Evolutionary conservation across 768 basidiomycete genomes (phyloP).

Genomic region (Pleurotus cornucopiae): DNA sequence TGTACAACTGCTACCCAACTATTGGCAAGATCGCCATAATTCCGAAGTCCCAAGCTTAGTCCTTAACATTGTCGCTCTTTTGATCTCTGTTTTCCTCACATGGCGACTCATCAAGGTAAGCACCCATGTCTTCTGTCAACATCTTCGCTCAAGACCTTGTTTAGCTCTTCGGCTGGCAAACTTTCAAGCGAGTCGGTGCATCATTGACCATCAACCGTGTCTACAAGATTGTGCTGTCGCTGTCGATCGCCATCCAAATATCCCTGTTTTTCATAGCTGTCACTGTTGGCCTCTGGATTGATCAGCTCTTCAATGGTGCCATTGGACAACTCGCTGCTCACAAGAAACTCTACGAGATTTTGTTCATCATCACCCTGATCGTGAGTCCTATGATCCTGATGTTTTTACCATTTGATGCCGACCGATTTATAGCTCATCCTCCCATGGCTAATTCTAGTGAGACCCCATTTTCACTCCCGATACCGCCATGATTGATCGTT

Average conservation of each 20-base stretch:
- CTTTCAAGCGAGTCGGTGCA: conserved; percentile 82
- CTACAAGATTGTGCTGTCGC: conserved; percentile 66
- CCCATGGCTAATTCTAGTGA: conserved; percentile 65
- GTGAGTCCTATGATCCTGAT: conserved; percentile 37
- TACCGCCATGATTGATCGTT: conserved; percentile 3
- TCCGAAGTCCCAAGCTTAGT: conserved; percentile 66
- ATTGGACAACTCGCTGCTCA: conserved; percentile 50
- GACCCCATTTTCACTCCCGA: conserved; percentile 3
- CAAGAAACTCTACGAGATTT: conserved; percentile 46
- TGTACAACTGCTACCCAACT: conserved; percentile 47
- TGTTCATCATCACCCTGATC: conserved; percentile 51
- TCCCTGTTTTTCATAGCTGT: conserved; percentile 72
- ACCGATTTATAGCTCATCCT: conserved; percentile 45
- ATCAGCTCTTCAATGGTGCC: conserved; percentile 65
- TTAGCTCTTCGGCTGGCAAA: conserved; percentile 80
- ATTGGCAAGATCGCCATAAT: conserved; percentile 56
- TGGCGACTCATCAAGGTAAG: conserved; percentile 72
- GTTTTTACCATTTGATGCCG: conserved; percentile 2
- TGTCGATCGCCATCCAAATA: conserved; percentile 75
- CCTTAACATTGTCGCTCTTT: conserved; percentile 55
- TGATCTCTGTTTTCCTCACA: conserved; percentile 60
- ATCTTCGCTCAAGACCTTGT: background rate
- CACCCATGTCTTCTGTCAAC: background rate
- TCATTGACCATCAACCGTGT: conserved; percentile 67
- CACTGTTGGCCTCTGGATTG: conserved; percentile 72